Percentiles rank a stretch among this genome's conserved stretches.
phyloP scores from a whole-genome alignment of 345 rosid genomes.

The Aegle marmelos region DNA sequence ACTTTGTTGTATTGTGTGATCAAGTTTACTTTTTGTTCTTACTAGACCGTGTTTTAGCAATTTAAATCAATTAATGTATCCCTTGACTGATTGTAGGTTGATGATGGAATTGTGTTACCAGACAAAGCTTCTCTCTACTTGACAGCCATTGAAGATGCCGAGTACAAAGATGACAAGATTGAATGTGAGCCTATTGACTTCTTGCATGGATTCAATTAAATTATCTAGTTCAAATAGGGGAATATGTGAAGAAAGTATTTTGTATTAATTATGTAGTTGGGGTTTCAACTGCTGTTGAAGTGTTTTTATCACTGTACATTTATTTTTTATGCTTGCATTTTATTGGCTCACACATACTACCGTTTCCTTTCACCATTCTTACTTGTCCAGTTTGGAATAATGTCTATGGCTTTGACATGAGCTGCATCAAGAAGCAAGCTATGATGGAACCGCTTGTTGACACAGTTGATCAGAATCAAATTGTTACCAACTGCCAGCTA shows the following conservation, averaged over 20 bases:
- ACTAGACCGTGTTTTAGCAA: not conserved
- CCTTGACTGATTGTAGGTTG: conserved; percentile 42
- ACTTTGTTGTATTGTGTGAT: not conserved
- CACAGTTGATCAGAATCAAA: conserved; percentile 89
- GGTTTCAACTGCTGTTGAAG: not conserved
- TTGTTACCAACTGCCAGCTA: conserved; percentile 74
- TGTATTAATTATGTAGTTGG: not conserved
- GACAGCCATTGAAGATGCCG: conserved; percentile 96
- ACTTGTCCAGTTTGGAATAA: conserved; percentile 73
- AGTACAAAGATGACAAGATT: conserved; percentile 91
- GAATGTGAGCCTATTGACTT: conserved; percentile 58
- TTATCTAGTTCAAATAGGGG: conserved; percentile 3
- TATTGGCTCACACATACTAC: conserved; percentile 5
- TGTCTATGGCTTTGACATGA: conserved; percentile 96
- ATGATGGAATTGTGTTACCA: conserved; percentile 80
- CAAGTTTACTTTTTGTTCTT: not conserved
- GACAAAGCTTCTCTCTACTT: conserved; percentile 87
- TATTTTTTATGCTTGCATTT: not conserved
- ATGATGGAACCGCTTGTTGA: conserved; percentile 98
- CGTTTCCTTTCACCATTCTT: not conserved
- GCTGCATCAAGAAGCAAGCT: conserved; percentile 96
- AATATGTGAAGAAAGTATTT: not conserved
- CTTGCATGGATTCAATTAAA: not conserved
- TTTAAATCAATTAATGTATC: not conserved
- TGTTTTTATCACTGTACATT: not conserved